phyloP scores from a whole-genome alignment of 305 asterid species.

The Rubia tinctorum region DNA sequence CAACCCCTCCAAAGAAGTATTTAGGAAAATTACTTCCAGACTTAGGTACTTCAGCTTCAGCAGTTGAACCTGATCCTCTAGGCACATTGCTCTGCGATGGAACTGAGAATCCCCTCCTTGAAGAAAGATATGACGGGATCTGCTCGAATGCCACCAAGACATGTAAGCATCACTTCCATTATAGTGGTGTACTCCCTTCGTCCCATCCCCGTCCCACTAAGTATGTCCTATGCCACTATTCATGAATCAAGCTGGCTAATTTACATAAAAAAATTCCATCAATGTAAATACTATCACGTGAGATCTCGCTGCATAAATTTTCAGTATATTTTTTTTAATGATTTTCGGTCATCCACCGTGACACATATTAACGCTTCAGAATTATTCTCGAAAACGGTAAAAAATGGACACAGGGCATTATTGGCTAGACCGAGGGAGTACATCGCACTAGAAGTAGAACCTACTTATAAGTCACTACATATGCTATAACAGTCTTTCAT shows the following conservation, averaged over 20 bases:
- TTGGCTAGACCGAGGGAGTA: not conserved
- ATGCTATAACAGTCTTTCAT: not conserved
- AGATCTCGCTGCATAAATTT: not conserved
- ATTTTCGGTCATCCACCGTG: not conserved
- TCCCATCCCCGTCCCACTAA: not conserved
- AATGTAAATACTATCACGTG: not conserved
- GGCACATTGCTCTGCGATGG: constrained; percentile 38
- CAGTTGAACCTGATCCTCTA: constrained; percentile 35
- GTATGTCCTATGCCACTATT: not conserved
- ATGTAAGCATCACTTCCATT: not conserved
- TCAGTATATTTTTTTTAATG: too few species aligned
- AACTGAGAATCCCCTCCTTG: constrained; percentile 69
- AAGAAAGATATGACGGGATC: constrained; percentile 83
- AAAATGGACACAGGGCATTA: not conserved
- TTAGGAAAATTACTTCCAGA: constrained; percentile 51
- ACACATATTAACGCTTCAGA: not conserved
- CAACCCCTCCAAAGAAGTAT: constrained; percentile 60
- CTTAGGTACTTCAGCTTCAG: constrained; percentile 41
- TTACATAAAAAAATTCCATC: not conserved
- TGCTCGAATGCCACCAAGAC: constrained; percentile 34
- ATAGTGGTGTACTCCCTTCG: not conserved
- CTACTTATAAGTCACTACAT: not conserved
- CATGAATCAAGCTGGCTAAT: not conserved
- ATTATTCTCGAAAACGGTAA: not conserved
- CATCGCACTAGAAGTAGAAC: not conserved